Evolutionary conservation across 192 early-diverging fungal species (phyloP).

Genomic region (Umbelopsis isabellina): DNA sequence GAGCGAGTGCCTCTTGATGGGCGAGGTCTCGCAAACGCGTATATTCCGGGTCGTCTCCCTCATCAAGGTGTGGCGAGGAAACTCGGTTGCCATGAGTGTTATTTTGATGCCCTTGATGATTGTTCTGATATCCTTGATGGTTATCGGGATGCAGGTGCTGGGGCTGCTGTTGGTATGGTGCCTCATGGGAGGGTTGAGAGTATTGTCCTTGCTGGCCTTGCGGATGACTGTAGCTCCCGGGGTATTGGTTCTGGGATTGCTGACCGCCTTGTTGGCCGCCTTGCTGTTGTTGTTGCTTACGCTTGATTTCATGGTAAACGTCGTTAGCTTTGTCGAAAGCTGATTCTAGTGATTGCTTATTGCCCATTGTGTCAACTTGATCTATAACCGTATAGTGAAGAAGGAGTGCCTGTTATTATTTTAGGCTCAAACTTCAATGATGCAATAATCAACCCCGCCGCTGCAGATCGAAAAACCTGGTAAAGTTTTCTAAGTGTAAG

Average conservation of each 20-base stretch:
- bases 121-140: not conserved
- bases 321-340: slow-evolving; percentile 5
- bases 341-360: slow-evolving; percentile 6
- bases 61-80: slow-evolving; percentile 9
- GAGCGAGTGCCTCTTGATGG: slow-evolving; percentile 46
- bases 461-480: too few relatives aligned
- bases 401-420: too few relatives aligned
- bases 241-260: not conserved
- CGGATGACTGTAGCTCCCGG: not conserved
- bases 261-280: not conserved
- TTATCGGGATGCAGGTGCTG: not conserved
- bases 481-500: too few relatives aligned
- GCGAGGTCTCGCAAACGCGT: slow-evolving; percentile 41
- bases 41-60: slow-evolving; percentile 37
- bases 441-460: too few relatives aligned
- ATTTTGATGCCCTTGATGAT: not conserved
- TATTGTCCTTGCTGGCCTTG: too few relatives aligned
- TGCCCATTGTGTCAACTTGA: not conserved
- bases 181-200: too few relatives aligned
- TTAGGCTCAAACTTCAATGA: too few relatives aligned
- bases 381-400: too few relatives aligned
- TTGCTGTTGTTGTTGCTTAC: not conserved
- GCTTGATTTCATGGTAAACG: not conserved
- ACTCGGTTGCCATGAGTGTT: too few relatives aligned
- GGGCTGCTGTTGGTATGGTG: not conserved